These are phyloP conservation scores for Pseudognaphalium luteoalbum DNA, from an alignment of 129 eudicot genomes.

Conservation along the genomic window DNA sequence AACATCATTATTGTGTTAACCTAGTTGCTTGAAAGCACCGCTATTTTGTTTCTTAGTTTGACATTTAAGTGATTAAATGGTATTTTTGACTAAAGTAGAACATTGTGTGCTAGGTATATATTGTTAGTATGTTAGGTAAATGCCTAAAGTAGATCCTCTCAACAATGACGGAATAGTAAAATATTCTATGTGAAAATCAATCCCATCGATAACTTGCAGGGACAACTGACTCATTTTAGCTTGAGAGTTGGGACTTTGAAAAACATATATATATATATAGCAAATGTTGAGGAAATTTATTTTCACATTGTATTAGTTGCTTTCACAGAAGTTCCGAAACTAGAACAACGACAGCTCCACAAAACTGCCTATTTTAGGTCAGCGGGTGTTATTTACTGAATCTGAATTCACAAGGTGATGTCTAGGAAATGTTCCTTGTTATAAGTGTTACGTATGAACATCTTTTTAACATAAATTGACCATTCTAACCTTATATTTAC, in stretches of 20 bases:
- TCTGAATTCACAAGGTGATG: not conserved
- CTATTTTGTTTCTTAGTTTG: not conserved
- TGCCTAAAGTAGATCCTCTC: slow-evolving; percentile 6
- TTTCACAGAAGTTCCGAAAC: not conserved
- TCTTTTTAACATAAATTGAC: slow-evolving; percentile 1
- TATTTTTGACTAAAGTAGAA: slow-evolving; percentile 3
- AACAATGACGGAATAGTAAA: slow-evolving; percentile 8
- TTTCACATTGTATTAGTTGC: not conserved
- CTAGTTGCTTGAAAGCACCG: not conserved
- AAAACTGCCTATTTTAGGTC: slow-evolving; percentile 15
- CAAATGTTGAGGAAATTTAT: not conserved
- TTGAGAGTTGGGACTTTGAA: not conserved
- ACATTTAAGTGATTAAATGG: not conserved
- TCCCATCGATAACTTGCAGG: slow-evolving; percentile 26
- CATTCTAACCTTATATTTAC: slow-evolving; percentile 17
- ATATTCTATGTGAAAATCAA: slow-evolving; percentile 6
- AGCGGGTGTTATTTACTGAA: not conserved
- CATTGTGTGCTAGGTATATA: not conserved
- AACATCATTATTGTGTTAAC: not conserved
- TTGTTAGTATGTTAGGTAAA: slow-evolving; percentile 20
- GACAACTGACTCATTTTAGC: slow-evolving; percentile 23
- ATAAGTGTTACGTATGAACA: slow-evolving; percentile 7
- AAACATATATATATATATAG: no score
- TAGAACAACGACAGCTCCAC: slow-evolving; percentile 2
- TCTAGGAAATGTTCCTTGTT: not conserved